Base-by-base conservation (phyloP, 768 basidiomycete species). In the Termitomyces heimii region DNA sequence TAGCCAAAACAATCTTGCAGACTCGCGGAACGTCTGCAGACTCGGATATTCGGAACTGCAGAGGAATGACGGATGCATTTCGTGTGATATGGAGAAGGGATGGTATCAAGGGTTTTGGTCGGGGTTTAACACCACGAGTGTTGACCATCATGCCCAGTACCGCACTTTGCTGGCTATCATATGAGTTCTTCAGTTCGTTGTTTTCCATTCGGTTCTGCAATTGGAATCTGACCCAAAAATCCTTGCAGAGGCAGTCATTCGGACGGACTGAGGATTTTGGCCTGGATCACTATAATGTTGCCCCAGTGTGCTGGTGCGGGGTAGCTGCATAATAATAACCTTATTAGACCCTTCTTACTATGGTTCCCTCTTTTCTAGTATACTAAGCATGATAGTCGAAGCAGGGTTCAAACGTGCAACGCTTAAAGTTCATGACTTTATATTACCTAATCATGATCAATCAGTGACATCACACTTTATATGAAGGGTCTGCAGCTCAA, bases 91-190 rank as follows among this genome's bases (percentile, higher is more conserved):
- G 89, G 88, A 74, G 71, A 65, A 77, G 90, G 63, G 91, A 98
- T 59, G 96, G 97, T 6, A 45, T 88, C 26, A 88, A 77, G 66
- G 97, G 97, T 0, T 93, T 98, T 66, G 76, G 79, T 53, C 79
- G 97, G 63, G 97, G 97, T 26, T 74, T 98, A 65, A 81, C 92
- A 53, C 97, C 97, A 7, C 83, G 97, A 46, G 85, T 99, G 52
- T 74, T 98, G 71, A 96, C 95, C 26, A 92, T 90, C 65, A 92
- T 98, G 86, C 97, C 97, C 6, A 94, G 92, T 68, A 97, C 96
- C 53, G 97, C 97, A 10, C 78, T 99, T 49, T 96, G 92, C 73
- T 99, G 96, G 97, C 76, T 95, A 69, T 95, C 94, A 53, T 95
- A 98, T 67, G 95, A 98, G 73, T 97, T 96, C 75, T 97, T 97